Evolutionary conservation across 768 basidiomycete genomes (phyloP), one percentile per base, ranked within the genome.

Genomic region (Suillus subluteus): DNA sequence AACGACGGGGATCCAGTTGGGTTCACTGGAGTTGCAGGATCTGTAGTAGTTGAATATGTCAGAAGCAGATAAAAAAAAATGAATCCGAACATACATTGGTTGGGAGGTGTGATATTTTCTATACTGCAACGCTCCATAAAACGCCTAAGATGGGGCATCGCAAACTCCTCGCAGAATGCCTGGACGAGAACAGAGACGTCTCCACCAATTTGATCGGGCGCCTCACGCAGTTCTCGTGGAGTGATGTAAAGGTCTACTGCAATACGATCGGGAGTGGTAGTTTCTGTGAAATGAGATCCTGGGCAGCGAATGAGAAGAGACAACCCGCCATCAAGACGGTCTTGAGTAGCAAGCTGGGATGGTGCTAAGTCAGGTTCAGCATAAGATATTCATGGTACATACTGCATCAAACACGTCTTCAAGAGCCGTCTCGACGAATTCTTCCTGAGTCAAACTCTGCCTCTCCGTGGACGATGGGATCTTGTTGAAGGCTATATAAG

Each of bases 311-410:
- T 37, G 21, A 69, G 63, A 40, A 69, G 15, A 21, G 58, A 63
- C 15, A 69, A 50, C 12, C 65, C 66, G 2, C 68, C 65, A 46
- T 69, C 65, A n/a, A 69, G 58, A 41, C 15, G 35, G 21, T 69
- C 68, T 50, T 68, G 65, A 32, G 41, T 43, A 38, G 58, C 65
- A 46, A 44, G 38, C 18, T 32, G 6, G 6, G 40, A 41, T 41
- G 40, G 40, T 41, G 40, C 40, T 41, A 41, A 41, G 40, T 41
- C 40, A 41, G 40, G 40, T 15, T 41, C 40, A 41, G 6, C 40
- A 41, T 41, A 41, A 41, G 40, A 41, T 41, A 41, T 5, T 41
- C n/a, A 41, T 41, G 1, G 40, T 41, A 41, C 40, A 15, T 41
- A 41, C 40, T 41, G 15, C 40, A 41, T 41, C 40, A 41, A 41